Evolutionary conservation across 106 monocot species (phyloP).

Genomic region (Dioscorea dumetorum): DNA sequence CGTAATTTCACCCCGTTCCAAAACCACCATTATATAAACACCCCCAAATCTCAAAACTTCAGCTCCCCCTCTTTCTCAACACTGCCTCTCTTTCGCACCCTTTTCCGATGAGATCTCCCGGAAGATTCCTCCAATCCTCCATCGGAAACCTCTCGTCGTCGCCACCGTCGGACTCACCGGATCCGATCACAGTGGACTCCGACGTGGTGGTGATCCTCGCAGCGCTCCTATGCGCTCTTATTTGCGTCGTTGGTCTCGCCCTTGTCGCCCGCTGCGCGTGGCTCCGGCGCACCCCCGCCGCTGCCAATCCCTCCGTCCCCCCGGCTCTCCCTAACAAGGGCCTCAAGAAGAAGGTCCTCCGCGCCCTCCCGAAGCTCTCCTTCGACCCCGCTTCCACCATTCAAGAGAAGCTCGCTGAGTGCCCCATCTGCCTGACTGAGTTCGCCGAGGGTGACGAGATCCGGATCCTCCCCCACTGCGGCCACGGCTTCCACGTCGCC

Average conservation of each 20-base stretch:
- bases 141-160: no score
- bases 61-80: no score
- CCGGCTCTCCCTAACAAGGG: not conserved
- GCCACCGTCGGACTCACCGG: not conserved
- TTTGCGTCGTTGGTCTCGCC: not conserved
- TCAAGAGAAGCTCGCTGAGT: no score
- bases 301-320: no score
- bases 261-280: not conserved
- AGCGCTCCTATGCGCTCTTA: not conserved
- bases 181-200: not conserved
- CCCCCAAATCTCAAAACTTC: no score
- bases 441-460: constrained; percentile 21
- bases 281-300: not conserved
- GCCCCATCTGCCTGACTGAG: constrained; percentile 21
- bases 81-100: no score
- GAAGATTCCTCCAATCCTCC: no score
- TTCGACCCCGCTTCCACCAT: not conserved
- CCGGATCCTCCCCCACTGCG: constrained; percentile 21
- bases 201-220: not conserved
- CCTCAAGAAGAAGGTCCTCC: constrained; percentile 2
- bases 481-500: constrained; percentile 24
- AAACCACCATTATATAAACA: no score
- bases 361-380: constrained; percentile 20
- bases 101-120: no score
- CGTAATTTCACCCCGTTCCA: no score